Evolutionary conservation across 23 red algal genomes (phyloP).

Genomic region (Gracilariopsis chorda): DNA sequence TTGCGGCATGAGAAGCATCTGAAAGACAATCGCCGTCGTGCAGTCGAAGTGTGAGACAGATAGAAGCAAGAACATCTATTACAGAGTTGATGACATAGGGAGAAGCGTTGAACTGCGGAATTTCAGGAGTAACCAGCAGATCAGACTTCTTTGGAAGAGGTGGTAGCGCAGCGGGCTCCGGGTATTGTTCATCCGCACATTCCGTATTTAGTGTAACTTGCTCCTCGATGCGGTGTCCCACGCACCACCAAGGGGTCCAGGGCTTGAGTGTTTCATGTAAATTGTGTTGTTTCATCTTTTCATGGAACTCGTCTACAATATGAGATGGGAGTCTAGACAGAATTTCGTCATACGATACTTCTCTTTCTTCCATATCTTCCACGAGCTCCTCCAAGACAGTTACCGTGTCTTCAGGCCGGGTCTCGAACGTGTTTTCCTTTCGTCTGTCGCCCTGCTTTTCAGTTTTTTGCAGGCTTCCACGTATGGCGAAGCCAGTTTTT

Average conservation of each 20-base stretch:
- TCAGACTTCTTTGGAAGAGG: neutral
- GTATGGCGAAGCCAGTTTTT: too few species aligned
- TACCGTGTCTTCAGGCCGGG: neutral
- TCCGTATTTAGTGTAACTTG: neutral
- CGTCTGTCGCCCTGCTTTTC: too few species aligned
- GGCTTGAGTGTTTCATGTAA: neutral
- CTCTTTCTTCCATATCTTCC: neutral
- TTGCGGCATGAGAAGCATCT: neutral
- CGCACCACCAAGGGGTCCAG: conserved; percentile 42
- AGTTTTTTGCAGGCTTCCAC: too few species aligned
- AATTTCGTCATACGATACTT: conserved; percentile 22
- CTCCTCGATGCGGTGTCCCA: neutral
- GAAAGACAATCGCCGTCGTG: conserved; percentile 33
- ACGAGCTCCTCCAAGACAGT: conserved; percentile 1
- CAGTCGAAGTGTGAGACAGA: conserved; percentile 6
- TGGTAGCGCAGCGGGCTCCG: neutral
- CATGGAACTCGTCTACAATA: neutral
- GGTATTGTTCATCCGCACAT: neutral
- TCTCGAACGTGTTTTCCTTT: too few species aligned
- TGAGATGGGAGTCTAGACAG: neutral
- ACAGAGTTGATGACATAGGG: neutral
- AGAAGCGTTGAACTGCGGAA: neutral
- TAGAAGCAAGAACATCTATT: neutral
- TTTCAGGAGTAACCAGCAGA: neutral
- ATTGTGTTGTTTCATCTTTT: neutral